Conservation (phyloP, 2,329 filamentous ascomycete species). For the Sordariomycetes sp. region DNA sequence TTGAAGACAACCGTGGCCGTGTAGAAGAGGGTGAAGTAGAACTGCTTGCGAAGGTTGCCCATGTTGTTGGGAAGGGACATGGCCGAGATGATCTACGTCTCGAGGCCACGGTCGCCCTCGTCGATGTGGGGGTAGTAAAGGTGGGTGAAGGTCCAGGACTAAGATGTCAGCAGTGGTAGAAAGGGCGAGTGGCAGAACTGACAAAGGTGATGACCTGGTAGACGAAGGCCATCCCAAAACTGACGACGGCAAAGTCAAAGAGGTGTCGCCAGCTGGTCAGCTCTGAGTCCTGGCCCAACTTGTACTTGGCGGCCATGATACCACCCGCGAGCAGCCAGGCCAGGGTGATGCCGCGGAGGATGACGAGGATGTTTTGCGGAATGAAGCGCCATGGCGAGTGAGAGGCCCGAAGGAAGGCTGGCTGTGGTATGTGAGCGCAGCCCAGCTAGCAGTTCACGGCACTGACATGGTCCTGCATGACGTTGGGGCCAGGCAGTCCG, state of each 20-base stretch:
- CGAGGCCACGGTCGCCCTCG: conserved; percentile 22
- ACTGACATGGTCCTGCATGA: background rate
- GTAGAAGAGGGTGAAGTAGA: conserved; percentile 42
- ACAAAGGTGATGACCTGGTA: conserved; percentile 40
- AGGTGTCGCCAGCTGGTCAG: conserved; percentile 29
- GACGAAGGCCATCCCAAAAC: conserved; percentile 29
- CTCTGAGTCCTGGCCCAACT: conserved; percentile 28
- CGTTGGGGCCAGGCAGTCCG: conserved; percentile 19
- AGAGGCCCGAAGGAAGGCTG: conserved; percentile 39
- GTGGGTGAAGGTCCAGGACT: conserved; percentile 45
- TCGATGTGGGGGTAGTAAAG: conserved; percentile 35
- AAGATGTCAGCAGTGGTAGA: background rate
- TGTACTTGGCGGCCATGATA: conserved; percentile 34
- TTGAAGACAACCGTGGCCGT: conserved; percentile 33
- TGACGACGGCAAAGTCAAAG: conserved; percentile 40
- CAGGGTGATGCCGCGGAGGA: conserved; percentile 30
- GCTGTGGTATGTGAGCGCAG: conserved; percentile 23
- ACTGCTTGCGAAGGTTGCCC: conserved; percentile 28
- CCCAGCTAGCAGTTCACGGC: background rate
- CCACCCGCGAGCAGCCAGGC: conserved; percentile 31
- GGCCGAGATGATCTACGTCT: conserved; percentile 23
- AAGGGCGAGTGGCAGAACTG: conserved; percentile 12
- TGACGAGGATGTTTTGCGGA: conserved; percentile 33
- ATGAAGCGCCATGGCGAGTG: conserved; percentile 42
- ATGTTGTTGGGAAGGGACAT: conserved; percentile 37